phyloP scores from a whole-genome alignment of 805 yeast genomes.

The Candida pini region DNA sequence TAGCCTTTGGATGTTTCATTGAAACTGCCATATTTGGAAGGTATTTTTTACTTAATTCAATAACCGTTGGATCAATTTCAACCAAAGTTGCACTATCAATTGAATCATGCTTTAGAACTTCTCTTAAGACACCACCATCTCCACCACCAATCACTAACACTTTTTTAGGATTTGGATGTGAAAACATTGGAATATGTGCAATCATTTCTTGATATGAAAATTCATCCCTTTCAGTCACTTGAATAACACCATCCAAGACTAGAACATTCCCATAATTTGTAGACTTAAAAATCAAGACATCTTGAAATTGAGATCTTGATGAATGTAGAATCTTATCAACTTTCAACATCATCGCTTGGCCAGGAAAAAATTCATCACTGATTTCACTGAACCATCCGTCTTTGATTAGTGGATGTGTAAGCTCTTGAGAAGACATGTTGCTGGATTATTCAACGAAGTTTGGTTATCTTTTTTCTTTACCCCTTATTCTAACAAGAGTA shows the following conservation, averaged over 20 bases:
- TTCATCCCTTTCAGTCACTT: constrained; percentile 96
- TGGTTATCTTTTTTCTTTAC: background rate
- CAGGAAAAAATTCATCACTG: constrained; percentile 97
- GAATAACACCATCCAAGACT: constrained; percentile 91
- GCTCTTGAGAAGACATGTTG: constrained; percentile 19
- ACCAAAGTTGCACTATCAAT: constrained; percentile 88
- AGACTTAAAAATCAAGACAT: constrained; percentile 87
- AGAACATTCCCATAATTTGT: constrained; percentile 93
- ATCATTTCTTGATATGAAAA: constrained; percentile 98
- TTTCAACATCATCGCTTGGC: constrained; percentile 90
- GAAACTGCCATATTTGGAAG: constrained; percentile 85
- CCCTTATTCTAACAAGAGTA: no score
- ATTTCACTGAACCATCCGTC: constrained; percentile 98
- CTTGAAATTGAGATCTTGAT: constrained; percentile 87
- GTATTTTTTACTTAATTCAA: constrained; percentile 77
- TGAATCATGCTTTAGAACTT: constrained; percentile 79
- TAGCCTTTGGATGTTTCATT: constrained; percentile 82
- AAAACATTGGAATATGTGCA: constrained; percentile 84
- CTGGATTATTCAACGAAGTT: background rate
- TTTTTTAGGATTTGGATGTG: constrained; percentile 90
- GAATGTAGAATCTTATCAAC: constrained; percentile 84
- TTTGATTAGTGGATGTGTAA: constrained; percentile 52
- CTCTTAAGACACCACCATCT: constrained; percentile 97
- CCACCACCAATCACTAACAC: constrained; percentile 98
- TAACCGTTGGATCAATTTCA: constrained; percentile 94